Base-by-base conservation (phyloP, 1,284 basidiomycete genomes). In the Mycosarcoma maydis region DNA sequence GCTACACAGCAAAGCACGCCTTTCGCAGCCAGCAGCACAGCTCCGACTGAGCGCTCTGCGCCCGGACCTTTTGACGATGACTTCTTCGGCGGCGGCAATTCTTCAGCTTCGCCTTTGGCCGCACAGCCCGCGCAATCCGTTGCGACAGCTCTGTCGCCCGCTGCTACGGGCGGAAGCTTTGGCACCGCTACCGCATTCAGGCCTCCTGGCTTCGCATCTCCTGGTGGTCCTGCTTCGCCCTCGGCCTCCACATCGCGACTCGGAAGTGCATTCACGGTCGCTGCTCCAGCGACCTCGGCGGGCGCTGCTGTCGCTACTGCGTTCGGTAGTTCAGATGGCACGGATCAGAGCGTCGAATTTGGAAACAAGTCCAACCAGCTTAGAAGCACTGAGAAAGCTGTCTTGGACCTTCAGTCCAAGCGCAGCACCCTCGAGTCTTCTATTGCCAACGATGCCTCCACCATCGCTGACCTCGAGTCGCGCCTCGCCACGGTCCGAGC, bases 401-500 rank as follows among this genome's bases (percentile, higher is more conserved):
- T 79, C 29, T 56, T 58, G 24, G 74, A 73, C 11, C 55, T 78
- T 6, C 58, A 75, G 50, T 48, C 55, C 4, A 55, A 65, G 46
- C 73, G 73, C 27, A 30, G 51, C 39, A 56, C 34, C 6, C 67
- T 79, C 40, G 70, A 78, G 40, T 34, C 48, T 7, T 61, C 64
- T 13, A 54, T 68, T 13, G 52, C 72, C n/a, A 43, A 58, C 38
- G 67, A 72, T 23, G 60, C 68, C 3, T 57, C 74, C 16, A 55
- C 46, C 36, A 54, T 78, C 39, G 62, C 62, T 22, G 80, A 81
- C 53, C 68, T 81, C 54, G 74, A 78, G 48, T 65, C 76, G 7
- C 77, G 79, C n/a, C 71, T 81, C 4, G 53, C 69, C 17, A 62
- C 66, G n/a, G 85, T 86, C 1, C 80, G 84, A 73, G 88, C 88